Evolutionary conservation across 306 rosid genomes (phyloP).

Genomic region (Geum urbanum): DNA sequence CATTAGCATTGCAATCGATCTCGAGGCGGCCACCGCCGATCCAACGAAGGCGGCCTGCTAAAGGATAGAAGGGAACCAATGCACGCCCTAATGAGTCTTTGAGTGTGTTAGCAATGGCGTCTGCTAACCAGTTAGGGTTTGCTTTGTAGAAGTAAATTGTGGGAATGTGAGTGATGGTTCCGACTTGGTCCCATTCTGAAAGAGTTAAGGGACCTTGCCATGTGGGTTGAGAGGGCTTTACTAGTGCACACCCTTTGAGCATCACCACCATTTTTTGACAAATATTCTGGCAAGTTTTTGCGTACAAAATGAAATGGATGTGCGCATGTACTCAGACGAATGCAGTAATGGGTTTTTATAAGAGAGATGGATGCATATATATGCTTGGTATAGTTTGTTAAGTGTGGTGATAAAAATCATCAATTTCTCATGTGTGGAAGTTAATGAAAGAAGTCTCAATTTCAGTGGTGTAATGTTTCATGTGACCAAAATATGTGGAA

Average conservation of each 20-base stretch:
- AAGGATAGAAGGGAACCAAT: constrained; percentile 56
- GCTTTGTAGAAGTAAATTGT: constrained; percentile 45
- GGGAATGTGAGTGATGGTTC: constrained; percentile 41
- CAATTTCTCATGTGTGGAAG: constrained; percentile 1
- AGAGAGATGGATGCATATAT: background rate
- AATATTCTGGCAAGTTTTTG: no score
- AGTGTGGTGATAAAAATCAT: background rate
- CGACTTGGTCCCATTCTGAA: constrained; percentile 57
- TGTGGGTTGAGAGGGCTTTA: constrained; percentile 41
- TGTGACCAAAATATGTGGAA: background rate
- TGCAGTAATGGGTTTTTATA: background rate
- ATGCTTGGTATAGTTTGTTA: background rate
- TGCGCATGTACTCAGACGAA: background rate
- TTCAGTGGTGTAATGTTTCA: background rate
- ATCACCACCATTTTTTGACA: constrained; percentile 25
- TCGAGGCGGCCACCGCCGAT: constrained; percentile 40
- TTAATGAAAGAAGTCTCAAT: background rate
- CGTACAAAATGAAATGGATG: background rate
- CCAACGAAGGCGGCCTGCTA: constrained; percentile 56
- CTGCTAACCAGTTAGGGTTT: constrained; percentile 13
- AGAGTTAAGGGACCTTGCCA: constrained; percentile 33
- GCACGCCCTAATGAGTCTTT: constrained; percentile 40
- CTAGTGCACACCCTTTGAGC: constrained; percentile 22
- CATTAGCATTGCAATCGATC: constrained; percentile 49
- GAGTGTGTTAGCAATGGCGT: constrained; percentile 29